Percentiles rank a stretch among this genome's conserved stretches.
Evolutionary conservation across 2,329 filamentous ascomycete species (phyloP).

Genomic region (Xylariaceae sp.): DNA sequence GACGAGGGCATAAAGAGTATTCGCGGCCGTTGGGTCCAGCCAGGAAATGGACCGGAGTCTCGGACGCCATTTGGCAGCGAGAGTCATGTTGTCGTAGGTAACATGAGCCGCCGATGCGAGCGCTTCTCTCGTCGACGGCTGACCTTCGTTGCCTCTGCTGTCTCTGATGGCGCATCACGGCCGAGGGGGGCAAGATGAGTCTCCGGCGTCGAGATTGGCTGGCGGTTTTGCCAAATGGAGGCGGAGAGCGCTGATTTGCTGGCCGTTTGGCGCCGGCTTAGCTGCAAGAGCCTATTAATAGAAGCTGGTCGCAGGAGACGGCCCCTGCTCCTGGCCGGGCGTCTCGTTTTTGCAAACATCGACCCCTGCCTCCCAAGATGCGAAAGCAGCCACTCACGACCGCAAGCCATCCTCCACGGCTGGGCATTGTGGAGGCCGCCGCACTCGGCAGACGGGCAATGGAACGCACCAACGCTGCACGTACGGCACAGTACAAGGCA

Average conservation of each 20-base stretch:
- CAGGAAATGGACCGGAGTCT: too few relatives aligned
- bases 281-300: conserved; percentile 27
- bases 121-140: conserved; percentile 12
- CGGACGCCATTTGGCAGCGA: neutral
- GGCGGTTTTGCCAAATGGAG: conserved; percentile 16
- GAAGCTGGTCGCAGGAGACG: conserved; percentile 15
- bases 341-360: conserved; percentile 32
- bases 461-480: conserved; percentile 19
- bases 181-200: too few relatives aligned
- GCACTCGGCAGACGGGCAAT: conserved; percentile 19
- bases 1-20: too few relatives aligned
- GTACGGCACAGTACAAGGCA: conserved; percentile 11
- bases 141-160: too few relatives aligned
- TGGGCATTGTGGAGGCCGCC: conserved; percentile 17
- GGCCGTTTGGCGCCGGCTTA: conserved; percentile 19
- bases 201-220: conserved; percentile 12
- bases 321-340: conserved; percentile 13
- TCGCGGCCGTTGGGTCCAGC: too few relatives aligned
- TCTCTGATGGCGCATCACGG: conserved; percentile 4
- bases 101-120: conserved; percentile 13
- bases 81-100: conserved; percentile 2
- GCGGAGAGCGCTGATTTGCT: conserved; percentile 15
- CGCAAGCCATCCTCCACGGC: conserved; percentile 12
- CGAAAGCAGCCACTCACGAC: conserved; percentile 22
- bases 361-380: conserved; percentile 17